Evolutionary conservation across 805 yeast genomes (phyloP).

Genomic region (Torulaspora franciscae): DNA sequence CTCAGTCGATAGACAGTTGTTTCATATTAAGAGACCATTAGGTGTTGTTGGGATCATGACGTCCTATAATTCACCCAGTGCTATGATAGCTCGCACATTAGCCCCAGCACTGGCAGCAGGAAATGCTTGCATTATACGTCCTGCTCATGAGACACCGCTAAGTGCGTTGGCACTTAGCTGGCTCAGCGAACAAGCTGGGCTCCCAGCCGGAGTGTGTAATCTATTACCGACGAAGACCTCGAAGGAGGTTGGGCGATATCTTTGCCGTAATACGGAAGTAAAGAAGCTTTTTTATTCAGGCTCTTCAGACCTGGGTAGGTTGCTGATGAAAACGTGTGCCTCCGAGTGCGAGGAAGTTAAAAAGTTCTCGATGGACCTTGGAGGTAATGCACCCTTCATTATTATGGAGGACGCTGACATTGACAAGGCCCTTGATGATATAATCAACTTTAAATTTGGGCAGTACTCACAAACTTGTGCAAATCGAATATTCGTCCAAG

Average conservation of each 20-base stretch:
- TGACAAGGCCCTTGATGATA: conserved; percentile 56
- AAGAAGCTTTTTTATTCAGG: conserved; percentile 85
- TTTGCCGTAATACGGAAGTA: conserved; percentile 62
- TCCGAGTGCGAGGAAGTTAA: conserved; percentile 65
- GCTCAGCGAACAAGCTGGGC: conserved; percentile 66
- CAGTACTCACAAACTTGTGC: conserved; percentile 93
- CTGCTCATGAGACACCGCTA: conserved; percentile 83
- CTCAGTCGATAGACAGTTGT: conserved; percentile 51
- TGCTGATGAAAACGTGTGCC: conserved; percentile 63
- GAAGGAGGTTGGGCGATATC: conserved; percentile 63
- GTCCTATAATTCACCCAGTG: conserved; percentile 89
- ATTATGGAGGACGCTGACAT: conserved; percentile 72
- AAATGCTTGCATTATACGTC: conserved; percentile 76
- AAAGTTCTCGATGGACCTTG: conserved; percentile 77
- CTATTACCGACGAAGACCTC: conserved; percentile 70
- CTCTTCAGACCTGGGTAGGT: conserved; percentile 76
- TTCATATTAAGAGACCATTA: conserved; percentile 71
- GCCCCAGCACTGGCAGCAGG: conserved; percentile 86
- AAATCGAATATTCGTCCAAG: conserved; percentile 78
- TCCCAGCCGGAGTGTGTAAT: conserved; percentile 77
- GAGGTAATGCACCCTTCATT: conserved; percentile 86
- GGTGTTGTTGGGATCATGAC: conserved; percentile 87
- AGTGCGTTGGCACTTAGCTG: conserved; percentile 67
- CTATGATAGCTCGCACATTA: conserved; percentile 81
- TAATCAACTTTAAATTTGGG: conserved; percentile 71